Percentiles rank a stretch among this genome's conserved stretches.
Conservation (phyloP, 2,329 filamentous ascomycete species). For the Neofusicoccum ribis region DNA sequence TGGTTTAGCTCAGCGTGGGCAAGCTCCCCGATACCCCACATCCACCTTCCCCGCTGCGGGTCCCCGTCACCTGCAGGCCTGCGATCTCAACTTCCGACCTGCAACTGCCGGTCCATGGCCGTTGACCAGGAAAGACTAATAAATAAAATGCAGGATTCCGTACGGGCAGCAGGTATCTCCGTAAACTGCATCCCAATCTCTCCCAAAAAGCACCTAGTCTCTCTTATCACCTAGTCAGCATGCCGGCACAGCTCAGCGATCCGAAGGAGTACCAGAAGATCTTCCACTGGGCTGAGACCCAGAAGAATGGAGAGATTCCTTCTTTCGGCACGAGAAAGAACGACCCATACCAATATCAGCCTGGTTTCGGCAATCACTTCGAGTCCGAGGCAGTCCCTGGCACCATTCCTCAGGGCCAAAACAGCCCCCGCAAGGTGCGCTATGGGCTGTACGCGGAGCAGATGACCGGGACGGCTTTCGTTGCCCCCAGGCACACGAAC, state of each 20-base stretch:
- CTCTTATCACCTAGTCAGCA: not conserved
- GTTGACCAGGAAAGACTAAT: not conserved
- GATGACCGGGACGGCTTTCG: conserved; percentile 38
- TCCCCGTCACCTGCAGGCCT: not conserved
- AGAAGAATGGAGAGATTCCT: conserved; percentile 56
- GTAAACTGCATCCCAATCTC: not conserved
- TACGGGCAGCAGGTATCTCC: not conserved
- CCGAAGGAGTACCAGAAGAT: conserved; percentile 40
- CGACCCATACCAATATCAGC: conserved; percentile 59
- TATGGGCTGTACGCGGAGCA: conserved; percentile 41
- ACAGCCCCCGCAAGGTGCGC: conserved; percentile 38
- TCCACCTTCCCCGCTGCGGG: conserved; percentile 7
- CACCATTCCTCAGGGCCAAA: conserved; percentile 50
- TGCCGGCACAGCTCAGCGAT: conserved; percentile 28
- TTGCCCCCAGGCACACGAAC: conserved; percentile 38
- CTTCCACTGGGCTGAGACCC: conserved; percentile 59
- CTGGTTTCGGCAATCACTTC: conserved; percentile 56
- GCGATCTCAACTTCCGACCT: not conserved
- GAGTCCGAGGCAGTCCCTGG: conserved; percentile 49
- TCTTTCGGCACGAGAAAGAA: conserved; percentile 57
- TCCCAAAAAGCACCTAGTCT: not conserved
- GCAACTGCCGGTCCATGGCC: conserved; percentile 9
- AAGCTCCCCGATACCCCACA: conserved; percentile 1
- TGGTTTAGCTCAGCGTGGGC: not conserved
- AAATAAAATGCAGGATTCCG: not conserved